Base-by-base conservation (phyloP, 352 stramenopile species). In the Peronospora destructor region DNA sequence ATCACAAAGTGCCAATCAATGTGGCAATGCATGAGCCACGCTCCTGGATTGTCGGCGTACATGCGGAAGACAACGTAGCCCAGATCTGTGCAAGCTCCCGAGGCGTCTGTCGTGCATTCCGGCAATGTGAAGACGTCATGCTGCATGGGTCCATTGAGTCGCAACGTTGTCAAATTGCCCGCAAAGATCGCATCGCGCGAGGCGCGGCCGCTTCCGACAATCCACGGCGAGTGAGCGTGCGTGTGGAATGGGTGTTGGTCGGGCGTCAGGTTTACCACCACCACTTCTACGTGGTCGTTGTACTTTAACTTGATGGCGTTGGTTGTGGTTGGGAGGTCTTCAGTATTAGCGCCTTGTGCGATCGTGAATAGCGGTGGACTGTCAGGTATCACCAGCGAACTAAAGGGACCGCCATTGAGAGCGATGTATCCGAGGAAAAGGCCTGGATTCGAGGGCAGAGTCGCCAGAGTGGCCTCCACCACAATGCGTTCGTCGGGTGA, bases 1-100 rank as follows among this genome's bases (percentile, higher is more conserved):
- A 69, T 42, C 16, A 64, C 53, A 47, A 73, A 66, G 47, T 76
- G 61, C 64, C 62, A 71, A 30, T 78, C 68, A 48, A 78, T 78
- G 52, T 78, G 68, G 40, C 68, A 78, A 49, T 78, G 68, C 37
- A 78, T 64, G 12, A 78, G 49, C 68, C 68, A 78, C 23, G 66
- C 66, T 8, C 68, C 68, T 3, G 68, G 61, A 35, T 78, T 75
- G 53, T 74, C 58, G 9, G 66, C 56, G 9, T 64, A 59, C n/a
- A 75, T 11, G n/a, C 68, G 64, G 28, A 68, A 61, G 12, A 75
- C 44, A 23, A 69, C 56, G 36, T 70, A 76, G 36, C 67, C 67
- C 10, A 67, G 29, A 21, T 71, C 53, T 5, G 52, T 59, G 19
- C 68, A 78, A 3, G 57, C 49, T 3, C 49, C 58, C 1, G 8